Percentiles rank a stretch among this genome's conserved stretches.
Evolutionary conservation across 2,329 filamentous ascomycete species (phyloP).

Genomic region (Aspergillus sp.): DNA sequence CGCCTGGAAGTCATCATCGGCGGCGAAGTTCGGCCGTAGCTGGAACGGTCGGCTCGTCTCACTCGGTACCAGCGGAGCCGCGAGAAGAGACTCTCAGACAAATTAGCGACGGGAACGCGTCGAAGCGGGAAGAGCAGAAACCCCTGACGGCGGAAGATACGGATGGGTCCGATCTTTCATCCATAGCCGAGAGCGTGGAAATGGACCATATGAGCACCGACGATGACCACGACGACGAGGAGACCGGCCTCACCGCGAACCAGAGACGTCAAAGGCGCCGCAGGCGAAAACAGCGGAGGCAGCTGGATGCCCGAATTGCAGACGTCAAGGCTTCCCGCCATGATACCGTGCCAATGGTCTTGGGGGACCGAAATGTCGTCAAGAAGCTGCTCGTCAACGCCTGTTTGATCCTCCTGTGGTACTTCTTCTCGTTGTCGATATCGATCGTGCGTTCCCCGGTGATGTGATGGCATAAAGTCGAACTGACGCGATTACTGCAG

Average conservation of each 20-base stretch:
- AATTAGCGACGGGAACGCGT: constrained; percentile 13
- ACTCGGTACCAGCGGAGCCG: constrained; percentile 23
- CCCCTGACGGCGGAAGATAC: constrained; percentile 25
- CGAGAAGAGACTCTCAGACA: constrained; percentile 22
- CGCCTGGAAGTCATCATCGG: constrained; percentile 27
- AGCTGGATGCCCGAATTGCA: constrained; percentile 60
- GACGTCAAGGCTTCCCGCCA: constrained; percentile 54
- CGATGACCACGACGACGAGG: constrained; percentile 77
- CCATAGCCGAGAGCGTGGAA: constrained; percentile 42
- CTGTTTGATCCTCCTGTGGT: constrained; percentile 81
- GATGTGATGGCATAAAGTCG: no score
- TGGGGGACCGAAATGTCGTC: constrained; percentile 65
- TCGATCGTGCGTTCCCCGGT: constrained; percentile 62
- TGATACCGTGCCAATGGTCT: constrained; percentile 49
- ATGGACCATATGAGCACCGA: constrained; percentile 54
- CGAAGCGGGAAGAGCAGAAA: constrained; percentile 27
- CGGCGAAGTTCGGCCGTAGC: constrained; percentile 31
- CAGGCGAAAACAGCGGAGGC: constrained; percentile 57
- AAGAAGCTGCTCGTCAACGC: constrained; percentile 63
- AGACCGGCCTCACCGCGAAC: constrained; percentile 70
- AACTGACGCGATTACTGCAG: constrained; percentile 36
- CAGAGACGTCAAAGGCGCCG: constrained; percentile 58
- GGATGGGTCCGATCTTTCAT: constrained; percentile 33
- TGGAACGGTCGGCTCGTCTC: constrained; percentile 43
- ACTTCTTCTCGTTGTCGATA: constrained; percentile 83